phyloP scores from a whole-genome alignment of 2,329 filamentous ascomycete genomes.

The Ustilaginoidea virens region DNA sequence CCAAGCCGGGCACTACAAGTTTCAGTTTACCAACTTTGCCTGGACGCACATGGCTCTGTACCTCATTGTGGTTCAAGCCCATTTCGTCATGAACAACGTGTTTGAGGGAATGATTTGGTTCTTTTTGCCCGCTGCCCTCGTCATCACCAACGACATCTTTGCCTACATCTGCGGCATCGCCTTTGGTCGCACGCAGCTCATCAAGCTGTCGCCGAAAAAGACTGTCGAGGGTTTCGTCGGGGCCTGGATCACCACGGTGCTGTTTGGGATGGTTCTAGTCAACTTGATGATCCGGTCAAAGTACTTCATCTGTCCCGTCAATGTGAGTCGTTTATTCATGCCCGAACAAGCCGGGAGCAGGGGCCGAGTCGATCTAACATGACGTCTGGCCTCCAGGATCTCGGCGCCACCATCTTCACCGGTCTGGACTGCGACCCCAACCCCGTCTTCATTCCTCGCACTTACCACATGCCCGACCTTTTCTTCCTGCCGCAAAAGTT shows the following conservation, averaged over 20 bases:
- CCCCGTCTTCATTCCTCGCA: constrained; percentile 71
- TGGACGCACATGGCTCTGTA: constrained; percentile 99
- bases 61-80: constrained; percentile 91
- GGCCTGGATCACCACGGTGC: constrained; percentile 87
- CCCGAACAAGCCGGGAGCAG: not conserved
- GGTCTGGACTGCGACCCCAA: constrained; percentile 83
- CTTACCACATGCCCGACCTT: constrained; percentile 57
- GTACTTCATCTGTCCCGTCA: constrained; percentile 97
- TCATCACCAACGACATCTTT: constrained; percentile 98
- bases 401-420: constrained; percentile 84
- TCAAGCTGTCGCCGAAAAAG: constrained; percentile 97
- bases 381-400: constrained; percentile 34
- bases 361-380: too few relatives aligned
- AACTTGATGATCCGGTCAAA: constrained; percentile 79
- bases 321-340: constrained; percentile 30
- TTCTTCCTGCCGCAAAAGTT: constrained; percentile 49
- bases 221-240: constrained; percentile 95
- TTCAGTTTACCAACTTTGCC: constrained; percentile 97
- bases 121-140: constrained; percentile 84
- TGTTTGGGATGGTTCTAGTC: constrained; percentile 70
- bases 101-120: constrained; percentile 99
- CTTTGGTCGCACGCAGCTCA: constrained; percentile 89
- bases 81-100: constrained; percentile 99
- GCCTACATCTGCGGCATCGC: constrained; percentile 96
- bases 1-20: constrained; percentile 90